These are phyloP conservation scores for Clonostachys chloroleuca DNA, from an alignment of 2,329 filamentous ascomycete species.

Conservation along the genomic window DNA sequence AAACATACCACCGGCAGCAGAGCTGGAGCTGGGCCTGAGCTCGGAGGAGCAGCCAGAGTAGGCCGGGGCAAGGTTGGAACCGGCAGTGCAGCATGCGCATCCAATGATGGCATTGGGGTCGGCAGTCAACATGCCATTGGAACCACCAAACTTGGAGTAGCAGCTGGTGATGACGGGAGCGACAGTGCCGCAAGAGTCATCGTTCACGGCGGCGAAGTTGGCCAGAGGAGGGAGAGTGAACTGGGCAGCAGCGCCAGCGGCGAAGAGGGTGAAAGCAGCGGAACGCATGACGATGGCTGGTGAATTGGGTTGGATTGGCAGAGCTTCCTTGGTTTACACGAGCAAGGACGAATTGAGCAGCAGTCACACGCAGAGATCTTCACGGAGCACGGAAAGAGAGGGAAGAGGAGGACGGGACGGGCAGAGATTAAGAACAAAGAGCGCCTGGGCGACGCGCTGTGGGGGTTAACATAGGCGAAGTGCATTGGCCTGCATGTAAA, in stretches of 20 bases:
- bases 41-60: constrained; percentile 21
- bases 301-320: no score
- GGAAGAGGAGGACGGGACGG: no score
- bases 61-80: constrained; percentile 10
- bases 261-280: constrained; percentile 6
- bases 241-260: constrained; percentile 16
- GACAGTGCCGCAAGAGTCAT: constrained; percentile 12
- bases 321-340: no score
- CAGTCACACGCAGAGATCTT: no score
- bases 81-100: constrained; percentile 19
- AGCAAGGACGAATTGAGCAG: no score
- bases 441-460: no score
- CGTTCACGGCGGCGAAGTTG: constrained; percentile 11
- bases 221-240: constrained; percentile 9
- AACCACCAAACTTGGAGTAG: constrained; percentile 13
- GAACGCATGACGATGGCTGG: no score
- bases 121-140: constrained; percentile 12
- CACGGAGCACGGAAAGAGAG: no score
- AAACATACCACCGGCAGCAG: no score
- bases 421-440: no score
- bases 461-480: no score
- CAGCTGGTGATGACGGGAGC: constrained; percentile 14
- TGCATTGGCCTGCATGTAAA: no score
- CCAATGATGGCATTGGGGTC: constrained; percentile 10
- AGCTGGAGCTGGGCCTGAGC: constrained; percentile 4